phyloP scores from a whole-genome alignment of 2,329 filamentous ascomycete species.

The Colletotrichum trifolii region DNA sequence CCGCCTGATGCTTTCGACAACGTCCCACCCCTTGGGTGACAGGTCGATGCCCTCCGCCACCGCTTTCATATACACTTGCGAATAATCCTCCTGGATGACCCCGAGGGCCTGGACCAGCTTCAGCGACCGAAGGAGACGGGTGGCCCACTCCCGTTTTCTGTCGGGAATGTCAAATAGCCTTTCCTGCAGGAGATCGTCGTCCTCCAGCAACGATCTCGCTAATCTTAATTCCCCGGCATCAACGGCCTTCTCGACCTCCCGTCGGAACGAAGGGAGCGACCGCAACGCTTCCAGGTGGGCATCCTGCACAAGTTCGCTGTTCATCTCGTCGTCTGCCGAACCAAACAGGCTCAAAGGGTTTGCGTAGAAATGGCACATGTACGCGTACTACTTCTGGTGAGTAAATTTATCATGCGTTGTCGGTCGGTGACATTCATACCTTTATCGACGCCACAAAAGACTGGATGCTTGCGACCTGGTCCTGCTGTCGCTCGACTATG shows the following conservation, averaged over 20 bases:
- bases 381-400: slow-evolving; percentile 70
- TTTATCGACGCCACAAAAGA: slow-evolving; percentile 77
- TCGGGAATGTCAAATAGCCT: slow-evolving; percentile 48
- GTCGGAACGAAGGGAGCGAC: slow-evolving; percentile 75
- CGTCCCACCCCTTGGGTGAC: slow-evolving; percentile 61
- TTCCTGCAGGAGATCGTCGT: slow-evolving; percentile 65
- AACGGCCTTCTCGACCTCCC: slow-evolving; percentile 60
- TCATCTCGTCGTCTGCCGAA: slow-evolving; percentile 39
- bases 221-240: slow-evolving; percentile 53
- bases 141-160: slow-evolving; percentile 50
- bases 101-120: slow-evolving; percentile 56
- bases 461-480: slow-evolving; percentile 81
- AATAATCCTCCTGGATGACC: slow-evolving; percentile 54
- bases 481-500: slow-evolving; percentile 77
- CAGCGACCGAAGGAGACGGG: slow-evolving; percentile 60
- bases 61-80: slow-evolving; percentile 70
- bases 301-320: slow-evolving; percentile 55
- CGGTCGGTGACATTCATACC: slow-evolving; percentile 52
- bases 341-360: slow-evolving; percentile 77
- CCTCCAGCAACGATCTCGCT: slow-evolving; percentile 67
- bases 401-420: background rate
- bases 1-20: slow-evolving; percentile 69
- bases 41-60: slow-evolving; percentile 65
- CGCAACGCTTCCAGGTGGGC: slow-evolving; percentile 76
- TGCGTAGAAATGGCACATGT: slow-evolving; percentile 88